A percentile compares a stretch with the other conserved stretches of the same genome.
Evolutionary conservation across 2,329 filamentous ascomycete species (phyloP).

Genomic region (Colletotrichum aenigma): DNA sequence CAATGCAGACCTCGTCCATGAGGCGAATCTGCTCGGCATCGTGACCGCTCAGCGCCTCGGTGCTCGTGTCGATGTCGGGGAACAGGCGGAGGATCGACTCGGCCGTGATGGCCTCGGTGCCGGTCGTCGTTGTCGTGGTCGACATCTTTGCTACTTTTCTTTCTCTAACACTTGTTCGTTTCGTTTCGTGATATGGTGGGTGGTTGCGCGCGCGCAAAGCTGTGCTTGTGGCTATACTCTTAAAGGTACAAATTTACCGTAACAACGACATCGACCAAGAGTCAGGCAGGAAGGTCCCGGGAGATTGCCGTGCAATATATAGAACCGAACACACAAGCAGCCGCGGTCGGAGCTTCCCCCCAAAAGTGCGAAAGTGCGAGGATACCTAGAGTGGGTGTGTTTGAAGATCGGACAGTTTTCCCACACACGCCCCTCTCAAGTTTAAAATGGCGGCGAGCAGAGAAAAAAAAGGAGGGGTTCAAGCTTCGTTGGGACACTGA

Average conservation of each 20-base stretch:
- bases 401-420: background rate
- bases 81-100: constrained; percentile 88
- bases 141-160: constrained; percentile 27
- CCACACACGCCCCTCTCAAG: background rate
- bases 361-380: background rate
- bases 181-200: background rate
- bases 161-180: background rate
- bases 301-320: background rate
- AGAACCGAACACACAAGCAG: background rate
- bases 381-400: background rate
- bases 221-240: background rate
- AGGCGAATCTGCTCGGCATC: constrained; percentile 97
- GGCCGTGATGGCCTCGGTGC: constrained; percentile 74
- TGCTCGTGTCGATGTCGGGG: constrained; percentile 77
- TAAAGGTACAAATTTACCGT: background rate
- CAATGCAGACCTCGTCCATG: constrained; percentile 99
- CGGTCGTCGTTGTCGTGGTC: constrained; percentile 43
- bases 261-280: background rate
- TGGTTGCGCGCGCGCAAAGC: background rate
- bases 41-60: constrained; percentile 83
- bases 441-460: background rate
- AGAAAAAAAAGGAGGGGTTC: background rate
- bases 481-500: background rate
- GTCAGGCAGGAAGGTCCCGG: background rate
- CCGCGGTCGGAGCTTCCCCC: background rate